Percentiles rank a stretch among this genome's conserved stretches.
These are phyloP conservation scores for Pseudoscleropodium purum DNA, from an alignment of 225 moss, liverwort and hornwort species.

Conservation along the genomic window DNA sequence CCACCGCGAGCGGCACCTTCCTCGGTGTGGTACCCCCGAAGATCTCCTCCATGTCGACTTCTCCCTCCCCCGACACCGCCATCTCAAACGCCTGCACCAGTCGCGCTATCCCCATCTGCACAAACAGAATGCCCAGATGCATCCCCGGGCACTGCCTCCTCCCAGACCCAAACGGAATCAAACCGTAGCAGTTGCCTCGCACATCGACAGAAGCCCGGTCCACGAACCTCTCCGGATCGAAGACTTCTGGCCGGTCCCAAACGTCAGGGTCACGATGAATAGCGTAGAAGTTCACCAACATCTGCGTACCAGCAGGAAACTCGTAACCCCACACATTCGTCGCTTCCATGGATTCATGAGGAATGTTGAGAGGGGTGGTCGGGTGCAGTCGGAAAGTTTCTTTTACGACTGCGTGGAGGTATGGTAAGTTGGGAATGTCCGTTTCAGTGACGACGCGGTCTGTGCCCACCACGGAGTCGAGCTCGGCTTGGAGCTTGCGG, in stretches of 20 bases:
- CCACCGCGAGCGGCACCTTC: background rate
- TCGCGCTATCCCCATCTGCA: constrained; percentile 13
- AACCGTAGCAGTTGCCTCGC: constrained; percentile 9
- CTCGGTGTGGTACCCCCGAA: constrained; percentile 18
- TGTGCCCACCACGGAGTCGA: constrained; percentile 19
- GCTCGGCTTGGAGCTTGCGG: constrained; percentile 18
- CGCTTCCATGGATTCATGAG: constrained; percentile 15
- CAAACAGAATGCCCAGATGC: constrained; percentile 6
- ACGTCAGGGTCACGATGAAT: constrained; percentile 31
- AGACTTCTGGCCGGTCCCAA: constrained; percentile 18
- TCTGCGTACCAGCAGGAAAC: constrained; percentile 18
- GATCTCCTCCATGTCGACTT: constrained; percentile 12
- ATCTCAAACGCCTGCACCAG: constrained; percentile 36
- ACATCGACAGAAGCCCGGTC: background rate
- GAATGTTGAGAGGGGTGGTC: constrained; percentile 18
- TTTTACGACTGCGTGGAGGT: constrained; percentile 29
- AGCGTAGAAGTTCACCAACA: constrained; percentile 32
- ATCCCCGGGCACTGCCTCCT: constrained; percentile 33
- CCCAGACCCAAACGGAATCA: constrained; percentile 36
- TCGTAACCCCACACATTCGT: constrained; percentile 29
- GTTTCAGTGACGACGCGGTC: background rate
- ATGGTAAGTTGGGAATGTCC: constrained; percentile 20
- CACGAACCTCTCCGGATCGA: constrained; percentile 42
- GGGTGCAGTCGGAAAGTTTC: constrained; percentile 44
- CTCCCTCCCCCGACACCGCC: background rate